Percentiles rank a stretch among this genome's conserved stretches.
Evolutionary conservation across 495 filamentous ascomycete genomes (phyloP).

Genomic region (Cudoniella acicularis): DNA sequence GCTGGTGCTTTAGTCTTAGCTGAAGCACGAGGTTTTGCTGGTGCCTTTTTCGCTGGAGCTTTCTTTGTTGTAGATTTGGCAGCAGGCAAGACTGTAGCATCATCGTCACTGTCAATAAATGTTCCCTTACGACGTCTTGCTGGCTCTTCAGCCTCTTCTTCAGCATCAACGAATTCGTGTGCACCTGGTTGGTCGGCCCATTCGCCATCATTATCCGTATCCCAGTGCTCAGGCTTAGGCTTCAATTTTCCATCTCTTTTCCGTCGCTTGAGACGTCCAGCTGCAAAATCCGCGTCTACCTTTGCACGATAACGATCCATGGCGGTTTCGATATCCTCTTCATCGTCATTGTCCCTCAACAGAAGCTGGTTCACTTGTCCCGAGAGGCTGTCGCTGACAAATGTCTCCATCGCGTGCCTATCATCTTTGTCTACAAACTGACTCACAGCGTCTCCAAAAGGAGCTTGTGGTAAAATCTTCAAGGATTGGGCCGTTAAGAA

Average conservation of each 20-base stretch:
- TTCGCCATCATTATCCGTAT: slow-evolving; percentile 75
- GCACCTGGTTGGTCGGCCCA: slow-evolving; percentile 82
- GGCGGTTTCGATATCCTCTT: slow-evolving; percentile 56
- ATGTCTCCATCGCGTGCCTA: slow-evolving; percentile 85
- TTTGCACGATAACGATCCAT: slow-evolving; percentile 69
- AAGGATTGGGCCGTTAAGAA: slow-evolving; percentile 80
- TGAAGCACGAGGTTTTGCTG: slow-evolving; percentile 46
- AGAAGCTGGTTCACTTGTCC: slow-evolving; percentile 74
- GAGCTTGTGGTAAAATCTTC: slow-evolving; percentile 85
- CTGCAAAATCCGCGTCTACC: slow-evolving; percentile 68
- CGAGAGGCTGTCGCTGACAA: slow-evolving; percentile 75
- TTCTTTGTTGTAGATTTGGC: slow-evolving; percentile 27
- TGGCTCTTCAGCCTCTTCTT: slow-evolving; percentile 38
- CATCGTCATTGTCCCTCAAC: slow-evolving; percentile 63
- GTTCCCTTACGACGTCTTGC: slow-evolving; percentile 26
- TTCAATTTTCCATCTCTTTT: slow-evolving; percentile 58
- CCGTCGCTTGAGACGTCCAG: slow-evolving; percentile 60
- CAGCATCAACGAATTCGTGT: slow-evolving; percentile 47
- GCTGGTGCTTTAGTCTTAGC: slow-evolving; percentile 34
- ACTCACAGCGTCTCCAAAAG: slow-evolving; percentile 87
- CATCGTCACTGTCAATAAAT: slow-evolving; percentile 36
- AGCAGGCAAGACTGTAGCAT: slow-evolving; percentile 29
- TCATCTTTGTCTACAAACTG: slow-evolving; percentile 96
- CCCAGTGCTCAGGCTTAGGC: slow-evolving; percentile 76
- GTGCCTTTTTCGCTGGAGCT: slow-evolving; percentile 41